A percentile compares a stretch with the other conserved stretches of the same genome.
Conservation (phyloP, 2,329 filamentous ascomycete genomes). For the Seiridium unicorne region DNA sequence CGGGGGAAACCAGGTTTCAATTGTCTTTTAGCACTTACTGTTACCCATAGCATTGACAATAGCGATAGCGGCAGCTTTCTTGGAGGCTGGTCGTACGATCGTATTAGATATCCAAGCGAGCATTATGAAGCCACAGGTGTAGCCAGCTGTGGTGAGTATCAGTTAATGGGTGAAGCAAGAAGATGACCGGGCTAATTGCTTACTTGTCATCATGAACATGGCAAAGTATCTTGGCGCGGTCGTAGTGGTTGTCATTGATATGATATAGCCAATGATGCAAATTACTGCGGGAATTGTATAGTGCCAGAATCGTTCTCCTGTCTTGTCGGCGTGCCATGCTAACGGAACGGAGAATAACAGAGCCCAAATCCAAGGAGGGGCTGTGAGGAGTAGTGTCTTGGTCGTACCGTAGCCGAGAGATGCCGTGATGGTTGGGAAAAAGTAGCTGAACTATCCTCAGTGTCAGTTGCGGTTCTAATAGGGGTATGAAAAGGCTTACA, state of each 20-base stretch:
- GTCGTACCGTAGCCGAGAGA: neutral
- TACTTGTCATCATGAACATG: constrained; percentile 7
- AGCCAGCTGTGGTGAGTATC: neutral
- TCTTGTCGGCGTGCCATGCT: constrained; percentile 1
- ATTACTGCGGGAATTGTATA: neutral
- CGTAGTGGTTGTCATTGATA: neutral
- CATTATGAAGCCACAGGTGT: constrained; percentile 2
- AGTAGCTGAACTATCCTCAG: constrained; percentile 7
- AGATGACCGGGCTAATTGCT: neutral
- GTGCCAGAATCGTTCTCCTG: neutral
- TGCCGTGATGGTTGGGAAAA: constrained; percentile 2
- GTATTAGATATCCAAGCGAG: constrained; percentile 5
- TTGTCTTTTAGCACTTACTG: neutral
- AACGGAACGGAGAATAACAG: neutral
- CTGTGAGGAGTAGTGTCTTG: constrained; percentile 3
- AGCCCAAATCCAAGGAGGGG: constrained; percentile 1
- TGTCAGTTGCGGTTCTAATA: constrained; percentile 5
- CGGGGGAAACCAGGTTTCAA: too few species aligned
- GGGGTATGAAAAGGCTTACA: constrained; percentile 20
- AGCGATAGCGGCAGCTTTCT: constrained; percentile 1
- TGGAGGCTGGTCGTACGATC: constrained; percentile 1
- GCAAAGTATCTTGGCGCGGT: neutral
- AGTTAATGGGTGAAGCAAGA: neutral
- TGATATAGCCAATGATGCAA: constrained; percentile 1
- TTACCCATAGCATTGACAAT: constrained; percentile 3